Evolutionary conservation across 1,284 basidiomycete genomes (phyloP).

Genomic region (Trametes versicolor): DNA sequence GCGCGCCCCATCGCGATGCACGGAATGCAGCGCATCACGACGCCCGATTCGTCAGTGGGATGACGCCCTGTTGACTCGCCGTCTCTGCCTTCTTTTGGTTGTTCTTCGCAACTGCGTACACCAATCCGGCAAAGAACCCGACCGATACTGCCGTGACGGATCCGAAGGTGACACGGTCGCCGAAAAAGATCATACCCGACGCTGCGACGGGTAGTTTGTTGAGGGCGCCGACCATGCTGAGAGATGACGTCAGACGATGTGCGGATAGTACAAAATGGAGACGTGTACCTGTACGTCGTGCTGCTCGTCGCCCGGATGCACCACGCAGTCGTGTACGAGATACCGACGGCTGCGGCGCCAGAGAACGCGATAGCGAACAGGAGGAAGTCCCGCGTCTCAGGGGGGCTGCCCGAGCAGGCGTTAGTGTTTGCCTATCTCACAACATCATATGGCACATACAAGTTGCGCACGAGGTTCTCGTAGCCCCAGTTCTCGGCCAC

Average conservation of each 20-base stretch:
- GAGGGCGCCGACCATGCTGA: constrained; percentile 98
- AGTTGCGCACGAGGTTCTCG: constrained; percentile 85
- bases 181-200: constrained; percentile 96
- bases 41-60: constrained; percentile 67
- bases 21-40: constrained; percentile 42
- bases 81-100: constrained; percentile 81
- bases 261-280: constrained; percentile 15
- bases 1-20: constrained; percentile 5
- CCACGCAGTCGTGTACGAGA: constrained; percentile 99
- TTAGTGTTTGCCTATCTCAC: constrained; percentile 17
- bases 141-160: constrained; percentile 89
- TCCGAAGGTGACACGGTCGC: constrained; percentile 87
- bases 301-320: constrained; percentile 96
- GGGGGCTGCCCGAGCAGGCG: constrained; percentile 66
- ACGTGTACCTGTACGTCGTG: constrained; percentile 89
- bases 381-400: constrained; percentile 82
- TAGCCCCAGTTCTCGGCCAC: constrained; percentile 92
- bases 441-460: constrained; percentile 63
- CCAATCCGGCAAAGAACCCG: constrained; percentile 92
- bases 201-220: constrained; percentile 99
- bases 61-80: constrained; percentile 56
- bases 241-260: constrained; percentile 15
- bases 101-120: constrained; percentile 92
- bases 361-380: constrained; percentile 94
- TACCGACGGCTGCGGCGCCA: constrained; percentile 96